These are phyloP conservation scores for Trametes gibbosa DNA, from an alignment of 768 basidiomycete genomes.

Conservation along the genomic window DNA sequence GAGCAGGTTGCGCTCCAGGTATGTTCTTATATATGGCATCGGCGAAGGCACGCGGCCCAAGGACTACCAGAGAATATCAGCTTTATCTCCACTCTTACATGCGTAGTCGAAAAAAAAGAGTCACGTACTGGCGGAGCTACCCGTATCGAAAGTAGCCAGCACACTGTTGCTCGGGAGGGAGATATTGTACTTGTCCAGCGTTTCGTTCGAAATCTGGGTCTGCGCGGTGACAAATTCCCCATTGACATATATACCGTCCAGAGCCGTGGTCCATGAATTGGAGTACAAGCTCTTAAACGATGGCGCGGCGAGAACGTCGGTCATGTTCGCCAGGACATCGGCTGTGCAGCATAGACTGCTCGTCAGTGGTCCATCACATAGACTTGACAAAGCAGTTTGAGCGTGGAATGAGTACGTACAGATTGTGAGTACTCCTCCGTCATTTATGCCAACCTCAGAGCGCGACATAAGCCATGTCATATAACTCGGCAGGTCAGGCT, in stretches of 20 bases:
- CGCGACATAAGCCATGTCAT: slow-evolving; percentile 11
- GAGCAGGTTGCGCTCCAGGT: neutral
- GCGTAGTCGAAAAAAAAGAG: neutral
- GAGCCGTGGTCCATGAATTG: slow-evolving; percentile 8
- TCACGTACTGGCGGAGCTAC: slow-evolving; percentile 14
- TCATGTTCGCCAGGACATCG: slow-evolving; percentile 9
- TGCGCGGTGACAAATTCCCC: slow-evolving; percentile 7
- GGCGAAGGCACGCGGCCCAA: neutral
- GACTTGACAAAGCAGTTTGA: no score
- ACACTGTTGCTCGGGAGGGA: neutral
- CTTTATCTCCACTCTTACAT: neutral
- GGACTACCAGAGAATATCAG: neutral
- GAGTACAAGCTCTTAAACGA: neutral
- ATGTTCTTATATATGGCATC: neutral
- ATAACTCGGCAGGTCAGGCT: slow-evolving; percentile 5
- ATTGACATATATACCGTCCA: slow-evolving; percentile 22
- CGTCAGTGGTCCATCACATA: no score
- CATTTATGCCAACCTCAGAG: slow-evolving; percentile 1
- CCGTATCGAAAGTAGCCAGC: slow-evolving; percentile 18
- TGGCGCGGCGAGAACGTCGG: slow-evolving; percentile 2
- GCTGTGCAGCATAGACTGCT: neutral
- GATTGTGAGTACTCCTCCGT: slow-evolving; percentile 13
- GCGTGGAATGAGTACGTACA: neutral
- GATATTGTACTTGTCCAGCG: neutral
- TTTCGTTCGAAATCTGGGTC: neutral